Evolutionary conservation across 352 stramenopile species (phyloP).

Genomic region (Globisporangium radiosum): DNA sequence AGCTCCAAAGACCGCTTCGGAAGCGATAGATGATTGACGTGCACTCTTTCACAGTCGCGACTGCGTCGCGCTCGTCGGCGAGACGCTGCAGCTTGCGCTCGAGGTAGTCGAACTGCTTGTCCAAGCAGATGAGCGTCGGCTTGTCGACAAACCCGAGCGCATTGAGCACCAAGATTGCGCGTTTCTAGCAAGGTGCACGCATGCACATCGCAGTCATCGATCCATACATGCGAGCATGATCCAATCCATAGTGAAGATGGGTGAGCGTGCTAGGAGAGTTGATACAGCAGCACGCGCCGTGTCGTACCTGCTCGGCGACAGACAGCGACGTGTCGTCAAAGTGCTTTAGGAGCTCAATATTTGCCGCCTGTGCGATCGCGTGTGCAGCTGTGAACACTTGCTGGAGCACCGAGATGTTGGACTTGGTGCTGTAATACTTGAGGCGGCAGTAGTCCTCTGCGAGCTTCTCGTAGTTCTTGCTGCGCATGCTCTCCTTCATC

Average conservation of each 20-base stretch:
- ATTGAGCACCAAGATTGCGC: constrained; percentile 49
- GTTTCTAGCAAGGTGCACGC: constrained; percentile 24
- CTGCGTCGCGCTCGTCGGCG: constrained; percentile 16
- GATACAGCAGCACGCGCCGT: too few relatives aligned
- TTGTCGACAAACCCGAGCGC: constrained; percentile 56
- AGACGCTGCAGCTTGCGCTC: constrained; percentile 38
- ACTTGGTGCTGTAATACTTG: constrained; percentile 60
- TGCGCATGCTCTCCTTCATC: constrained; percentile 62
- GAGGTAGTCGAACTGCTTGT: constrained; percentile 62
- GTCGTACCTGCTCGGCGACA: constrained; percentile 44
- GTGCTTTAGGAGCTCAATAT: constrained; percentile 46
- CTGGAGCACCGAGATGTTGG: constrained; percentile 51
- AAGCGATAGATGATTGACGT: constrained; percentile 54
- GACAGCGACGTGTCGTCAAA: constrained; percentile 61
- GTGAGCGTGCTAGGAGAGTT: background rate
- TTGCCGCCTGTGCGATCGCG: constrained; percentile 51
- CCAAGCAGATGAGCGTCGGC: constrained; percentile 53
- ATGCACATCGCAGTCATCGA: background rate
- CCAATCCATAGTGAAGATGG: background rate
- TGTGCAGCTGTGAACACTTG: constrained; percentile 49
- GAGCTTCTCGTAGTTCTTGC: constrained; percentile 65
- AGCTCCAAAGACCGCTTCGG: constrained; percentile 56
- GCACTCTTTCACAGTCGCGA: constrained; percentile 48
- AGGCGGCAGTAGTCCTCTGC: constrained; percentile 65
- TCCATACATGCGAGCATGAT: background rate